Evolutionary conservation across 1,284 basidiomycete genomes (phyloP).

Genomic region (Trametes sp.): DNA sequence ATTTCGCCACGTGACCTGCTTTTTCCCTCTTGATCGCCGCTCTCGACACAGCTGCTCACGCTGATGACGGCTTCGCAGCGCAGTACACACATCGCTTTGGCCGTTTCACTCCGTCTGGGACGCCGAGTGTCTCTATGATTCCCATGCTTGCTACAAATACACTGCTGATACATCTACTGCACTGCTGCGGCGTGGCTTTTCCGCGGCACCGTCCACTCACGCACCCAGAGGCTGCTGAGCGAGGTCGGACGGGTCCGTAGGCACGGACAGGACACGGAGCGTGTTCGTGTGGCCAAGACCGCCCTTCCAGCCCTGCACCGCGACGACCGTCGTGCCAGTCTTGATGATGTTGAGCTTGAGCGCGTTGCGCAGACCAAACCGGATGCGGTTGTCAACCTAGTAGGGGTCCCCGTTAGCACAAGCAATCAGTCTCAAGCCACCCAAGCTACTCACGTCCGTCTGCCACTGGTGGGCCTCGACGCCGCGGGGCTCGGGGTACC

Average conservation of each 20-base stretch:
- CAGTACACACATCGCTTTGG: background rate
- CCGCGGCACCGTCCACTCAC: background rate
- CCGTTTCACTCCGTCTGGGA: background rate
- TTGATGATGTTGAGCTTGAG: conserved; percentile 89
- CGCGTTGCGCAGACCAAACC: conserved; percentile 92
- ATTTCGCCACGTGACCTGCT: conserved; percentile 9
- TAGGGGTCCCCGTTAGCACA: conserved; percentile 13
- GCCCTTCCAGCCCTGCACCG: conserved; percentile 99
- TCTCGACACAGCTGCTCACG: background rate
- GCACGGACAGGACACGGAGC: conserved; percentile 80
- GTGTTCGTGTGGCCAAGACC: conserved; percentile 95
- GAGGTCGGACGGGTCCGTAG: conserved; percentile 86
- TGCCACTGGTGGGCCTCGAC: conserved; percentile 94
- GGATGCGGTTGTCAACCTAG: conserved; percentile 87
- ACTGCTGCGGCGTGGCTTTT: conserved; percentile 3
- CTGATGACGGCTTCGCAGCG: background rate
- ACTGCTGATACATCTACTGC: conserved; percentile 26
- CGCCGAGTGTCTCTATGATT: conserved; percentile 19
- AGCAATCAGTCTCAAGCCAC: too few species aligned
- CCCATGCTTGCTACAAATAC: conserved; percentile 25
- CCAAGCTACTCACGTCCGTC: conserved; percentile 73
- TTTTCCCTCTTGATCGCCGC: background rate
- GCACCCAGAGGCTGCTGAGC: conserved; percentile 73
- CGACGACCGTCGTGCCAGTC: conserved; percentile 91
- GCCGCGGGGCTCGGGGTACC: conserved; percentile 93